phyloP scores from a whole-genome alignment of 495 filamentous ascomycete species.

The Penicillium ucsense region DNA sequence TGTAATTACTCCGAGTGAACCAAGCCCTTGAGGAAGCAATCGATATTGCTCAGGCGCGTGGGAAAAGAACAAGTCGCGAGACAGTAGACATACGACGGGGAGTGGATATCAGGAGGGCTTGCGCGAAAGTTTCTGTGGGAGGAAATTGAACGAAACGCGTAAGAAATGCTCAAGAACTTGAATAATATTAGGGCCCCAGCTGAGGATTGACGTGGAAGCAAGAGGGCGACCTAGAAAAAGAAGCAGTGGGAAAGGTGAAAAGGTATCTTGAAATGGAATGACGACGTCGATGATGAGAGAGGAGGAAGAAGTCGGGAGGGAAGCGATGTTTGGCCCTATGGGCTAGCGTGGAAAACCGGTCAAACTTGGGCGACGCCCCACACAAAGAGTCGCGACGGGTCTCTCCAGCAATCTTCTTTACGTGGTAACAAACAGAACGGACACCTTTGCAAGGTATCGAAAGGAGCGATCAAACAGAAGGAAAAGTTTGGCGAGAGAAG shows the following conservation, averaged over 20 bases:
- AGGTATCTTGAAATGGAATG: conserved; percentile 33
- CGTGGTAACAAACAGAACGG: conserved; percentile 8
- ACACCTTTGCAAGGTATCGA: conserved; percentile 1
- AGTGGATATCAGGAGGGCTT: conserved; percentile 22
- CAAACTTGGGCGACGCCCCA: conserved; percentile 33
- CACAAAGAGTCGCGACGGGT: conserved; percentile 30
- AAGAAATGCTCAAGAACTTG: conserved; percentile 7
- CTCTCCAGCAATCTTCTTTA: conserved; percentile 6
- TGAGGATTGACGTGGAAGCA: neutral
- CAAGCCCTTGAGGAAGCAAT: conserved; percentile 19
- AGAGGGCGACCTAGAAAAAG: conserved; percentile 2
- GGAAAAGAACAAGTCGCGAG: conserved; percentile 10
- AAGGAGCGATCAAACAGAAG: conserved; percentile 1
- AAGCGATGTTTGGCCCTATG: conserved; percentile 42
- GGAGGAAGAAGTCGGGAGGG: conserved; percentile 35
- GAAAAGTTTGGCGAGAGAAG: conserved; percentile 6
- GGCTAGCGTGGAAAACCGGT: conserved; percentile 37
- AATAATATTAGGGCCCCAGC: conserved; percentile 8
- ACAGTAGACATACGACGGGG: conserved; percentile 14
- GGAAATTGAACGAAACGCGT: conserved; percentile 18
- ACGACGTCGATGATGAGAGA: conserved; percentile 23
- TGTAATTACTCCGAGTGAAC: conserved; percentile 19
- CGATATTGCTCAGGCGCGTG: conserved; percentile 11
- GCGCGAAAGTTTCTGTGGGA: conserved; percentile 9
- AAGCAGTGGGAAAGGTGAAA: conserved; percentile 10